Conservation (phyloP, 768 basidiomycete species). For the Leccinum boreale region DNA sequence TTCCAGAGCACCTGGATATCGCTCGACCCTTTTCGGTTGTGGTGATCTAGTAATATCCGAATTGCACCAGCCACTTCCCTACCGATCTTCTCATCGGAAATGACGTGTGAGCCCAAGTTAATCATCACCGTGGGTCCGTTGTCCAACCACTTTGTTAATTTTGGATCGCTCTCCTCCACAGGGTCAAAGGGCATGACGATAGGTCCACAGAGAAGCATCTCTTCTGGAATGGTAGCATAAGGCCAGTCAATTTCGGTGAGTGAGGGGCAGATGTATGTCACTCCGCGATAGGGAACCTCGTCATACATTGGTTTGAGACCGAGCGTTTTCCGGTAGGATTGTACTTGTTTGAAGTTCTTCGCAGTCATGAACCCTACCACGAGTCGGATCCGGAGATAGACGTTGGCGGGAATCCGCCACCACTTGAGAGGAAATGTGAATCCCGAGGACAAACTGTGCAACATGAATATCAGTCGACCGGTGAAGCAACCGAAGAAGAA, state of each 20-base stretch:
- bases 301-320: background rate
- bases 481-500: background rate
- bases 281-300: background rate
- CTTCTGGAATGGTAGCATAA: background rate
- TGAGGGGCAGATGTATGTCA: conserved; percentile 1
- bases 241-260: conserved; percentile 3
- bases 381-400: conserved; percentile 1
- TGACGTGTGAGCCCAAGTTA: too few relatives aligned
- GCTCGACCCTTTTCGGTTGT: too few relatives aligned
- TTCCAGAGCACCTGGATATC: too few relatives aligned
- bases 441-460: conserved; percentile 9
- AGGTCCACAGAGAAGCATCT: conserved; percentile 6
- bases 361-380: background rate
- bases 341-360: background rate
- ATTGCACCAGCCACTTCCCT: too few relatives aligned
- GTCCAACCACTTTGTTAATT: conserved; percentile 4
- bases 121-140: too few relatives aligned
- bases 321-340: background rate
- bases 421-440: conserved; percentile 12
- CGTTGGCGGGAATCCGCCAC: conserved; percentile 11
- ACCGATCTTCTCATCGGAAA: too few relatives aligned
- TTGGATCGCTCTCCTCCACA: conserved; percentile 6
- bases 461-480: background rate
- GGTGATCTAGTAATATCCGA: too few relatives aligned
- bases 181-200: conserved; percentile 7